These are phyloP conservation scores for Erythrobasidium hasegawianum DNA, from an alignment of 1,284 basidiomycete genomes.

Conservation along the genomic window DNA sequence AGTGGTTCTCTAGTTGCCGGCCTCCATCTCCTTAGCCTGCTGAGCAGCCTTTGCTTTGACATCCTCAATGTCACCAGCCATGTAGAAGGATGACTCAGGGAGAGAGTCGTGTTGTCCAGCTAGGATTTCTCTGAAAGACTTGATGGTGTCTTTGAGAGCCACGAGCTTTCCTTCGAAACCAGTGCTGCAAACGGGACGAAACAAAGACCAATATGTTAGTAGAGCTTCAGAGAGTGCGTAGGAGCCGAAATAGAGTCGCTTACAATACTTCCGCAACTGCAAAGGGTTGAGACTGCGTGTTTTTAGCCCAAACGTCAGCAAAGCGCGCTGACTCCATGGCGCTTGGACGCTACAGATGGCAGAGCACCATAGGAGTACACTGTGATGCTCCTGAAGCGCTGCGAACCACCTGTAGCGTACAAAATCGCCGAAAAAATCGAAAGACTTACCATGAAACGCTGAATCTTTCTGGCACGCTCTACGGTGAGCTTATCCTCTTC, in stretches of 20 bases:
- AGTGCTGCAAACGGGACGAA: too few relatives aligned
- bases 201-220: too few relatives aligned
- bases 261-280: conserved; percentile 73
- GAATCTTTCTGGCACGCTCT: conserved; percentile 60
- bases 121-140: conserved; percentile 95
- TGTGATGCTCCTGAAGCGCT: too few relatives aligned
- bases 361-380: too few relatives aligned
- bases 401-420: too few relatives aligned
- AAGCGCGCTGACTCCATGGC: too few relatives aligned
- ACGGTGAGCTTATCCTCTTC: conserved; percentile 83
- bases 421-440: too few relatives aligned
- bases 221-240: too few relatives aligned
- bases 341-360: too few relatives aligned
- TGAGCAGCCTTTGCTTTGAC: conserved; percentile 95
- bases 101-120: conserved; percentile 79
- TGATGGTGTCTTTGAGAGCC: conserved; percentile 49
- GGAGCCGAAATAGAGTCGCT: too few relatives aligned
- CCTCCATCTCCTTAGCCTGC: conserved; percentile 70
- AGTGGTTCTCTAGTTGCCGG: conserved; percentile 10
- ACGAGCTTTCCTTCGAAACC: conserved; percentile 67
- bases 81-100: conserved; percentile 56
- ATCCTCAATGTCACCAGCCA: conserved; percentile 78
- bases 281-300: conserved; percentile 98
- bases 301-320: too few relatives aligned
- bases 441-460: conserved; percentile 51